A percentile compares a stretch with the other conserved stretches of the same genome.
Conservation (phyloP, 2,329 filamentous ascomycete genomes). For the Alternaria sp. region DNA sequence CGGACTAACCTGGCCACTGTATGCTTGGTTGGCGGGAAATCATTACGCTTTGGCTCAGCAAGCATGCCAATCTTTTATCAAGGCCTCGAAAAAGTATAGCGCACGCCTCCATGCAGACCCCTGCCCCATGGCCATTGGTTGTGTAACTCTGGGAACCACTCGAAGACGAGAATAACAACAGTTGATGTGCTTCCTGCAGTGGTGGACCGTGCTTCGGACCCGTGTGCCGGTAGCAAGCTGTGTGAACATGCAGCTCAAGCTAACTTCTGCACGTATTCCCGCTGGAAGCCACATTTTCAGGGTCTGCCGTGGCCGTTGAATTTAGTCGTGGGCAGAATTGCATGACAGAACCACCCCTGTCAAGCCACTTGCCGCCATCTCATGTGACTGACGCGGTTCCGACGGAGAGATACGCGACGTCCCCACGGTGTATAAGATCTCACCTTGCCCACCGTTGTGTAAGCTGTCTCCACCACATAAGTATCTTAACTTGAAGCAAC, state of each 20-base stretch:
- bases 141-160: slow-evolving; percentile 44
- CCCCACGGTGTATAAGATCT: slow-evolving; percentile 46
- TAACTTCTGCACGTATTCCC: slow-evolving; percentile 38
- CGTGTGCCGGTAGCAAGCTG: slow-evolving; percentile 33
- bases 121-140: slow-evolving; percentile 25
- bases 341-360: slow-evolving; percentile 31
- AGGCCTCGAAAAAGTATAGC: slow-evolving; percentile 39
- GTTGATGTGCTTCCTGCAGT: slow-evolving; percentile 36
- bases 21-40: slow-evolving; percentile 12
- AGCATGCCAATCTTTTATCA: slow-evolving; percentile 43
- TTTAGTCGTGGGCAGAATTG: slow-evolving; percentile 31
- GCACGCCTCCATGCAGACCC: slow-evolving; percentile 34
- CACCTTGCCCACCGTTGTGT: slow-evolving; percentile 43
- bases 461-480: slow-evolving; percentile 40
- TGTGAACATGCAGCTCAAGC: slow-evolving; percentile 21
- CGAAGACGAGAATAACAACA: slow-evolving; percentile 45
- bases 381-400: slow-evolving; percentile 33
- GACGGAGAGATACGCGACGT: slow-evolving; percentile 28
- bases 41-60: slow-evolving; percentile 19
- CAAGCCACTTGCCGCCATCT: slow-evolving; percentile 30
- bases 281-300: slow-evolving; percentile 29
- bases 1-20: slow-evolving; percentile 36
- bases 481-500: slow-evolving; percentile 25
- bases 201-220: slow-evolving; percentile 36
- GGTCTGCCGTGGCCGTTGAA: slow-evolving; percentile 36